Conservation (phyloP, 768 basidiomycete species). For the Mrakia gelida region DNA sequence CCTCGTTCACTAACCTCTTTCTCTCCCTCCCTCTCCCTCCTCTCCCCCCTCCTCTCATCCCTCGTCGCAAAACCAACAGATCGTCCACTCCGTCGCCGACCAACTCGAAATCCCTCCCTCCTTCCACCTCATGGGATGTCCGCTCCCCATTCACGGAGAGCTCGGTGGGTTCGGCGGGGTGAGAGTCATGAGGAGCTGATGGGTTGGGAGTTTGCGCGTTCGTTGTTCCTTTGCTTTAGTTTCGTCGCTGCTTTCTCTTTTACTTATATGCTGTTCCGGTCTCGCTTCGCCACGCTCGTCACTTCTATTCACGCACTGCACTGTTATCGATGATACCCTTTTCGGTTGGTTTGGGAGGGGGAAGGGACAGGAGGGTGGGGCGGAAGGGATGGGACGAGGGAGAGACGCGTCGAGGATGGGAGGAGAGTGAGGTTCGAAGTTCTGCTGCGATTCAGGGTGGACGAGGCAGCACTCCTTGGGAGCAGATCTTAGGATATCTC, state of each 20-base stretch:
- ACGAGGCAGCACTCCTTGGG: too few species aligned
- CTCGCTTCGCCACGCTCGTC: too few species aligned
- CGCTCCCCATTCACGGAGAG: constrained; percentile 9
- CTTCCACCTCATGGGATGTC: constrained; percentile 32
- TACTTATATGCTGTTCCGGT: neutral
- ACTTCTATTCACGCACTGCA: too few species aligned
- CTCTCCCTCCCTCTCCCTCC: neutral
- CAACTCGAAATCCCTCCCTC: constrained; percentile 25
- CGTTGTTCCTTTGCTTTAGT: neutral
- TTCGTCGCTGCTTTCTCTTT: neutral
- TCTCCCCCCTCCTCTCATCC: neutral
- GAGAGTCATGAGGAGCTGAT: constrained; percentile 12
- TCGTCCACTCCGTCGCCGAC: constrained; percentile 12
- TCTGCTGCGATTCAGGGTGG: too few species aligned
- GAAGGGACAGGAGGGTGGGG: neutral
- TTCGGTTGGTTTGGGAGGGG: neutral
- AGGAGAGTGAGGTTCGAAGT: too few species aligned
- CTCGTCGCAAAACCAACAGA: neutral
- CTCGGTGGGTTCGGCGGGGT: constrained; percentile 24
- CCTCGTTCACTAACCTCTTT: too few species aligned
- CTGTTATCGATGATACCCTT: neutral
- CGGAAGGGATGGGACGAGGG: neutral
- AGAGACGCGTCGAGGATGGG: neutral
- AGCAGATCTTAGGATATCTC: too few species aligned
- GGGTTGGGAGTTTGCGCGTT: too few species aligned